Percentiles rank a stretch among this genome's conserved stretches.
These are phyloP conservation scores for Paxillus rubicundulus DNA, from an alignment of 768 basidiomycete species.

Conservation along the genomic window DNA sequence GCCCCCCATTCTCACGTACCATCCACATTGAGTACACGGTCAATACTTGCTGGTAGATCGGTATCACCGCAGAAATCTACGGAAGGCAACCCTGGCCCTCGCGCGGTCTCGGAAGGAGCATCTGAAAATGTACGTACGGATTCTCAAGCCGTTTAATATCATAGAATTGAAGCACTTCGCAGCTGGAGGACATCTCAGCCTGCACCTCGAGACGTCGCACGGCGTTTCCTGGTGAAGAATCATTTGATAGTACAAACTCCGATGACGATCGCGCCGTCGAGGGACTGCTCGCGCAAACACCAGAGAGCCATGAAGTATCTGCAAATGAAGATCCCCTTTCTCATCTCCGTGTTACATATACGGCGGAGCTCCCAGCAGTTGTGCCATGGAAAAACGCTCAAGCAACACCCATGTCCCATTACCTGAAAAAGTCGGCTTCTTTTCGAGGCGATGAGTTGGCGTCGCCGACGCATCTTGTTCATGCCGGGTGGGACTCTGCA, in stretches of 20 bases:
- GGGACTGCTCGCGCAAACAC: slow-evolving; percentile 33
- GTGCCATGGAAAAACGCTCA: slow-evolving; percentile 35
- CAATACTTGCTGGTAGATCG: slow-evolving; percentile 32
- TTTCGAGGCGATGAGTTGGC: slow-evolving; percentile 38
- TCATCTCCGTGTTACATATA: slow-evolving; percentile 38
- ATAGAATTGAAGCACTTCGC: slow-evolving; percentile 24
- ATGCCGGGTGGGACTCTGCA: slow-evolving; percentile 57
- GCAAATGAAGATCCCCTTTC: slow-evolving; percentile 32
- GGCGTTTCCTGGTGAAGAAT: slow-evolving; percentile 29
- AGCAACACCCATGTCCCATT: slow-evolving; percentile 36
- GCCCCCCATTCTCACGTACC: slow-evolving; percentile 27
- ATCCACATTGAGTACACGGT: slow-evolving; percentile 29
- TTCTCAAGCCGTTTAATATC: slow-evolving; percentile 28
- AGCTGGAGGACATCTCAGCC: slow-evolving; percentile 29
- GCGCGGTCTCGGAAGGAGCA: slow-evolving; percentile 25
- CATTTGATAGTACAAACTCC: slow-evolving; percentile 36
- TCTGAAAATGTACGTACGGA: slow-evolving; percentile 31
- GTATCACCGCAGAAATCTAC: slow-evolving; percentile 32
- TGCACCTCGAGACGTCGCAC: slow-evolving; percentile 26
- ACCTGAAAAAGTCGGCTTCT: slow-evolving; percentile 39
- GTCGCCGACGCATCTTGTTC: slow-evolving; percentile 49
- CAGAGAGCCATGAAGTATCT: slow-evolving; percentile 28
- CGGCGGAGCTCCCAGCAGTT: slow-evolving; percentile 31
- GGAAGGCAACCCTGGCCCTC: slow-evolving; percentile 18
- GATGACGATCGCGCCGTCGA: slow-evolving; percentile 35